Conservation (phyloP, 2,329 filamentous ascomycete genomes). For the Neopestalotiopsis clavispora region DNA sequence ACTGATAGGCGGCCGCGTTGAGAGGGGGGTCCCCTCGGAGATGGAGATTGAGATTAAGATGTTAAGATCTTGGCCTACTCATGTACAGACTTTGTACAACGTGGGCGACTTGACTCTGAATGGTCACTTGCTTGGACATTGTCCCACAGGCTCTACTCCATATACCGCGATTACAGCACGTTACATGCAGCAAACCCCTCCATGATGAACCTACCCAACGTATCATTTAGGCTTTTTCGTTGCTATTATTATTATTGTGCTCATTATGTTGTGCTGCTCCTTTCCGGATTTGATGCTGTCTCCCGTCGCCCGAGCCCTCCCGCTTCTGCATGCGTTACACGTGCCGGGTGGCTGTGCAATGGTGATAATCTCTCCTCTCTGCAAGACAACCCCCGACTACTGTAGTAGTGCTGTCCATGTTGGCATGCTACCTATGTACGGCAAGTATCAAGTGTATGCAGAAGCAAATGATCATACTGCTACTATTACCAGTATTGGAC, state of each 20-base stretch:
- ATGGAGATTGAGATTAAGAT: constrained; percentile 6
- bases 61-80: not conserved
- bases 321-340: constrained; percentile 8
- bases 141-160: no score
- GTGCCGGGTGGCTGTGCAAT: constrained; percentile 11
- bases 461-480: not conserved
- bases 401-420: not conserved
- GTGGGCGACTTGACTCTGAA: no score
- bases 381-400: not conserved
- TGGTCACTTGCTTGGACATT: no score
- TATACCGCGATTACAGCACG: not conserved
- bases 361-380: not conserved
- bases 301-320: constrained; percentile 7
- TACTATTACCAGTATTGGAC: not conserved
- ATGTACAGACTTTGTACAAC: not conserved
- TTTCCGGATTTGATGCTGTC: constrained; percentile 3
- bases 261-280: not conserved
- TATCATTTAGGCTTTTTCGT: not conserved
- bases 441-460: not conserved
- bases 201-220: not conserved
- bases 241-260: not conserved
- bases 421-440: not conserved
- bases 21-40: not conserved
- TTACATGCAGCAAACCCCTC: not conserved
- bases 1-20: not conserved